Evolutionary conservation across 2,329 filamentous ascomycete species (phyloP).

Genomic region (Colletotrichum sp.): DNA sequence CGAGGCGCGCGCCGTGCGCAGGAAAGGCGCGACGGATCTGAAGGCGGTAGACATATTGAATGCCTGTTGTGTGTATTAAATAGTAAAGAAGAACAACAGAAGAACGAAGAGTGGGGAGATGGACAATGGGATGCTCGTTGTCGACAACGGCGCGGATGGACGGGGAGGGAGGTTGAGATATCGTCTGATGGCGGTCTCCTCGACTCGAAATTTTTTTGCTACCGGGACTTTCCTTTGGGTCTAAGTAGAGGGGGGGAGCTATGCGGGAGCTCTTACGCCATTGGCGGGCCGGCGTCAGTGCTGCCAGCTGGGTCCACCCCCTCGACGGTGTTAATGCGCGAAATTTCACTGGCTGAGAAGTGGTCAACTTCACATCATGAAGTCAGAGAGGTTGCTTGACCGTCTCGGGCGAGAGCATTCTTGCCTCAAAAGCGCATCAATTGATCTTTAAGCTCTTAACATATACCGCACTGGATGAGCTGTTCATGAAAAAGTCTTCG

Average conservation of each 20-base stretch:
- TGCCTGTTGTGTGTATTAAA: slow-evolving; percentile 23
- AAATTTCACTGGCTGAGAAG: not conserved
- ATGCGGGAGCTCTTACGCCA: slow-evolving; percentile 5
- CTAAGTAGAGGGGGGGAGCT: slow-evolving; percentile 12
- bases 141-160: slow-evolving; percentile 16
- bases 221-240: slow-evolving; percentile 16
- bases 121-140: slow-evolving; percentile 12
- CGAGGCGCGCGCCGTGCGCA: slow-evolving; percentile 81
- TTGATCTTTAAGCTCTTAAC: not conserved
- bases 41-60: slow-evolving; percentile 80
- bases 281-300: slow-evolving; percentile 9
- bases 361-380: not conserved
- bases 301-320: not conserved
- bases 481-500: not conserved
- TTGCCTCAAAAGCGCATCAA: not conserved
- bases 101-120: slow-evolving; percentile 18
- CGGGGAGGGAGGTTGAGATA: slow-evolving; percentile 6
- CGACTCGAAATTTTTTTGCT: slow-evolving; percentile 19
- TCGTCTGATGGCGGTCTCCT: slow-evolving; percentile 10
- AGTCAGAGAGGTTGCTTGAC: not conserved
- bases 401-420: not conserved
- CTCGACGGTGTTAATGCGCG: not conserved
- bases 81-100: slow-evolving; percentile 26
- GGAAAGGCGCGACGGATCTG: slow-evolving; percentile 77
- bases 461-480: not conserved